These are phyloP conservation scores for Reticulascus tulasneorum DNA, from an alignment of 2,329 filamentous ascomycete genomes.

Conservation along the genomic window DNA sequence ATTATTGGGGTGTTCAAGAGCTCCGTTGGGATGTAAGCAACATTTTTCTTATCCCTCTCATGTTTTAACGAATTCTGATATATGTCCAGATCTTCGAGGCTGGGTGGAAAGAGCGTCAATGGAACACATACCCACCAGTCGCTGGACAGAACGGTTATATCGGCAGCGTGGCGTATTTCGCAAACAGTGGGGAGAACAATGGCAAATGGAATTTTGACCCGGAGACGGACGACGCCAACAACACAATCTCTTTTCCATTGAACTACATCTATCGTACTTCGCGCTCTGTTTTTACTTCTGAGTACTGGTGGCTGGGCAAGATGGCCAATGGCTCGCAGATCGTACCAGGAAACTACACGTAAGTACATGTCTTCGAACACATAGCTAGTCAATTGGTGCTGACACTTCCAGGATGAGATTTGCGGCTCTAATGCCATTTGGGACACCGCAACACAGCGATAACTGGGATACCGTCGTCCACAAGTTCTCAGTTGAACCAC, in stretches of 20 bases:
- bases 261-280: too few relatives aligned
- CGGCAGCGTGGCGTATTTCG: slow-evolving; percentile 35
- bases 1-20: not conserved
- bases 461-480: slow-evolving; percentile 34
- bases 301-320: slow-evolving; percentile 37
- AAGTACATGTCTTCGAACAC: too few relatives aligned
- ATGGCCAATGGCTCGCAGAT: slow-evolving; percentile 36
- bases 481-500: too few relatives aligned
- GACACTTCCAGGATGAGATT: slow-evolving; percentile 25
- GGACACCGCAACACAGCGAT: slow-evolving; percentile 31
- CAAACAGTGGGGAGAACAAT: slow-evolving; percentile 29
- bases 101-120: slow-evolving; percentile 32
- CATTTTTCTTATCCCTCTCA: accelerated
- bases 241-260: slow-evolving; percentile 33
- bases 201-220: slow-evolving; percentile 30
- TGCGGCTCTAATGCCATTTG: slow-evolving; percentile 34
- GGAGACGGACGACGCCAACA: slow-evolving; percentile 26
- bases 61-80: not conserved
- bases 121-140: slow-evolving; percentile 35
- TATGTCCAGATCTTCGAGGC: slow-evolving; percentile 27
- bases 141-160: slow-evolving; percentile 32
- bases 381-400: not conserved
- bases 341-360: slow-evolving; percentile 35
- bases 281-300: slow-evolving; percentile 12
- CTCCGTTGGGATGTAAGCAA: not conserved